Base-by-base conservation (phyloP, 2,329 filamentous ascomycete species). In the Arthrobotrys iridis region DNA sequence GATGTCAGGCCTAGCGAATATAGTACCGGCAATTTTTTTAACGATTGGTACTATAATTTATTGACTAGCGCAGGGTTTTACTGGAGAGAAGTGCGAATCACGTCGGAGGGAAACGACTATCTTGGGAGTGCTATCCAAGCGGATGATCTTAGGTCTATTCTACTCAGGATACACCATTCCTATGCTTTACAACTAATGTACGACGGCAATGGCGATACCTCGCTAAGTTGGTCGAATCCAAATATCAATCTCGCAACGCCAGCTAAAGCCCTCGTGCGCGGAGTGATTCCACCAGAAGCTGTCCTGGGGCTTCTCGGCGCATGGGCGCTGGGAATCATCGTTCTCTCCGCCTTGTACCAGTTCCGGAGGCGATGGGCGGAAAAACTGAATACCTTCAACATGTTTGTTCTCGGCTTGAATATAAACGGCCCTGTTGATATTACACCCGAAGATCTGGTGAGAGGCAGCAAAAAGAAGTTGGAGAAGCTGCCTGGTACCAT, bases 101-200 rank as follows among this genome's bases (percentile, higher is more conserved):
- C n/a, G n/a, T n/a, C n/a, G n/a, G n/a, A n/a, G n/a, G n/a, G n/a
- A n/a, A n/a, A n/a, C n/a, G 26, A n/a, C 20, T 41, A 24, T 35
- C 13, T 43, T 33, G 58, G 58, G 1, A 30, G 22, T n/a, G 33
- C 41, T n/a, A 55, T 65, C 6, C 60, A 65, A 10, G 60, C 45
- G 10, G 33, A 65, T 10, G 30, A 65, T 13, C 33, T 65, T n/a
- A 26, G 26, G 6, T 2, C 7, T 8, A 52, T 20, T 2, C 22
- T 65, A 4, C 6, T 55, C 13, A 41, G 33, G n/a, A 28, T 52
- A 2, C 30, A 18, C 20, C 11, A 40, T 1, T 13, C 60, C 1
- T 52, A 65, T 20, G 60, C 60, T 22, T 43, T 65, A 5, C 8
- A 50, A 20, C 45, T 65, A 1, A 65, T 65, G 60, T 65, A 65